phyloP scores from a whole-genome alignment of 148 eudicot species.

The Chenopodium berlandieri region DNA sequence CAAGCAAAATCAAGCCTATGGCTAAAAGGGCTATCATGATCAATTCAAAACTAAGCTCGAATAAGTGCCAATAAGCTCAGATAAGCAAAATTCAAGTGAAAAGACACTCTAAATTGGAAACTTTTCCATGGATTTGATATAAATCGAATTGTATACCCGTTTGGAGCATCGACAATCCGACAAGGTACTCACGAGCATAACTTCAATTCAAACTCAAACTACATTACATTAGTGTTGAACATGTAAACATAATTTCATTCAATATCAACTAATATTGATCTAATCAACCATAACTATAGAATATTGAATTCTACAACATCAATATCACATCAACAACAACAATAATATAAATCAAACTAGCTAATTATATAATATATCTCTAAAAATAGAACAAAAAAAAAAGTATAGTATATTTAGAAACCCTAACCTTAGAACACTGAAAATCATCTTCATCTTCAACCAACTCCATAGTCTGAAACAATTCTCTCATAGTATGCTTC shows the following conservation, averaged over 20 bases:
- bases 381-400: neutral
- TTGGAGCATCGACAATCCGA: neutral
- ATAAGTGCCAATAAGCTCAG: neutral
- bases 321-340: neutral
- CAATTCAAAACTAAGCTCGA: neutral
- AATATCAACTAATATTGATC: neutral
- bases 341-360: neutral
- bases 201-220: neutral
- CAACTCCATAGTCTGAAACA: slow-evolving; percentile 57
- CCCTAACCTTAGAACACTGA: slow-evolving; percentile 69
- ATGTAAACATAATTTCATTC: neutral
- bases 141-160: neutral
- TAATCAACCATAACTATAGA: neutral
- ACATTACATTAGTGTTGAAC: neutral
- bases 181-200: neutral
- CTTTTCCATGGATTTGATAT: neutral
- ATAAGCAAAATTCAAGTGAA: too few relatives aligned
- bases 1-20: too few relatives aligned
- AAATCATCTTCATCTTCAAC: slow-evolving; percentile 44
- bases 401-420: neutral
- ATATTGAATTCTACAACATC: neutral
- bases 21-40: neutral
- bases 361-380: neutral
- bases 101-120: too few relatives aligned
- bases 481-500: slow-evolving; percentile 67